Evolutionary conservation across 441 rosid genomes (phyloP), one percentile per base, ranked within the genome.

Genomic region (Erysimum cheiri): DNA sequence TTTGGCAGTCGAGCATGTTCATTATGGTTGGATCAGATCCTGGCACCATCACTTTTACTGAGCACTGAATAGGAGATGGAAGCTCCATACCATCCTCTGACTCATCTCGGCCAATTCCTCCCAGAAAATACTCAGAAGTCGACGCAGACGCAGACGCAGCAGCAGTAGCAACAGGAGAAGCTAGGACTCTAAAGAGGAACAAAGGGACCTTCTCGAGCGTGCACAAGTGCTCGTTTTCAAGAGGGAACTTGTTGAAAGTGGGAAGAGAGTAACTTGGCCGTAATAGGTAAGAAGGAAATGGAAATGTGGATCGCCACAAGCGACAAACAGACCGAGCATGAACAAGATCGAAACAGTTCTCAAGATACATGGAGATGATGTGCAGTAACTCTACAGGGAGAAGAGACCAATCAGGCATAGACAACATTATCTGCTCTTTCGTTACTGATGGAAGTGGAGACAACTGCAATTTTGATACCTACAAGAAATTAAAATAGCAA

Each of bases 41-140:
- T 35, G 29, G 15, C 4, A 55, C 35, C 5, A 44, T 57, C 47
- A n/a, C 36, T 68, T 46, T 69, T 47, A 69, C 57, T 14, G 65
- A 46, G 4, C 73, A 69, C 4, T 69, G 57, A 35, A 57, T 3
- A 1, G 37, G 15, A 43, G 55, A 31, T 44, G 44, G 32, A 43
- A n/a, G 15, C 12, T 58, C 39, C n/a, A 35, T 46, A 6, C 22
- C 5, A 24, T 53, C 15, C 37, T 31, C 14, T 41, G 47, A 41
- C 17, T 41, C 8, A 41, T 41, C 47, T 11, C 6, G 3, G 5
- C 11, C 13, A 3, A 54, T 14, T 3, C 19, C 59, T 54, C 59
- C 59, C 1, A 31, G 5, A 8, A 54, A 29, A 50, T 11, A 50
- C 55, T 26, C 15, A 24, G 3, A 50, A 24, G 9, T 5, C 6